Evolutionary conservation across 352 stramenopile species (phyloP), one percentile per base, ranked within the genome.

Genomic region (Globisporangium cylindrosporum): DNA sequence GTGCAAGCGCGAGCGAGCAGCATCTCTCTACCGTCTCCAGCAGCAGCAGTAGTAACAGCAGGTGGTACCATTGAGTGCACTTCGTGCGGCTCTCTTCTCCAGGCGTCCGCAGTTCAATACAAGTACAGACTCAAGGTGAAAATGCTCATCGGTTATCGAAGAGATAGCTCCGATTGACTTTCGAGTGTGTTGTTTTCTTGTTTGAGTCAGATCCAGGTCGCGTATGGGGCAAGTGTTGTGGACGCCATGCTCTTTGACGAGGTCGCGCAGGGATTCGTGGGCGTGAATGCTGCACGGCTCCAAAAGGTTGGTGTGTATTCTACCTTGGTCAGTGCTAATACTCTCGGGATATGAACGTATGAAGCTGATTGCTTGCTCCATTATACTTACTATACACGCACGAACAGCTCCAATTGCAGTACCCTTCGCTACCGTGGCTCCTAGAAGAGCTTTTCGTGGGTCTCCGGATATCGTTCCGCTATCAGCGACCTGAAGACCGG

Each of bases 161-260:
- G 12, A 25, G 29, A 12, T 18, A 12, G 24, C 24, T 65, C 15
- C 32, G n/a, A 15, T 1, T 32, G 56, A 24, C 20, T 25, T 10
- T 49, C 2, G 25, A 54, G 7, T 51, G 6, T 49, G 2, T 41
- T 51, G 10, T 46, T 51, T n/a, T n/a, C 8, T 27, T 15, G 32
- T n/a, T 67, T 3, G 14, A 5, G 1, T 22, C 41, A 86, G 78
- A 61, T 89, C 7, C 76, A 80, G 63, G 70, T 86, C 18, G 12
- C 78, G 25, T 80, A 75, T 27, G 82, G 64, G 34, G 60, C 24
- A 29, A 63, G 64, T 0, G 46, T 87, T 4, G 71, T 51, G 4
- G 73, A 86, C 65, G 79, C 65, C 8, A 79, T 91, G 60, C 64
- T 89, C 36, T 87, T 89, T 55, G 74, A 91, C 57, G 79, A 91